Percentiles rank a stretch among this genome's conserved stretches.
Evolutionary conservation across 1,284 basidiomycete genomes (phyloP).

Genomic region (Malassezia globosa): DNA sequence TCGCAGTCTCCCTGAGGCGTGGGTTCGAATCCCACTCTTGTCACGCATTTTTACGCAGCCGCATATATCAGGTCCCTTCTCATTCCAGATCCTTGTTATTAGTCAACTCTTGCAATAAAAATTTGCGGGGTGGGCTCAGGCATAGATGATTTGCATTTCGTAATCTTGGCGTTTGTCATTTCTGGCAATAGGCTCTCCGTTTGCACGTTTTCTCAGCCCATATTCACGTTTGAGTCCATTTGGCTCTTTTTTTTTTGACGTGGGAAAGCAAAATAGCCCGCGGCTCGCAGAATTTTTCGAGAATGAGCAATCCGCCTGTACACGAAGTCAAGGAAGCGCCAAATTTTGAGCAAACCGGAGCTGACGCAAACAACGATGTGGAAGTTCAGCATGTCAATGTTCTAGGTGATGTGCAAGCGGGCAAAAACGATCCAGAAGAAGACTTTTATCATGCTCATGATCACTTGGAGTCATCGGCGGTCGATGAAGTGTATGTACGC

Average conservation of each 20-base stretch:
- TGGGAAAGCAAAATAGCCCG: too few relatives aligned
- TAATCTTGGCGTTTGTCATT: too few relatives aligned
- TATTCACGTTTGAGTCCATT: too few relatives aligned
- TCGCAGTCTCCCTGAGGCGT: conserved; percentile 25
- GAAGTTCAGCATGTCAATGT: conserved; percentile 2
- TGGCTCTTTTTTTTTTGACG: too few relatives aligned
- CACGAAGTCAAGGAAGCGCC: not conserved
- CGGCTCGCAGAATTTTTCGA: too few relatives aligned
- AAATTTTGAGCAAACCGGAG: not conserved
- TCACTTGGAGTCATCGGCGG: conserved; percentile 20
- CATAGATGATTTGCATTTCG: too few relatives aligned
- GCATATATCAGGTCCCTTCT: too few relatives aligned
- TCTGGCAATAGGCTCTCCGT: not conserved
- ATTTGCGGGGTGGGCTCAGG: too few relatives aligned
- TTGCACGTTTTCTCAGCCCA: too few relatives aligned
- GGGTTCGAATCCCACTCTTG: conserved; percentile 33
- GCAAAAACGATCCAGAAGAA: not conserved
- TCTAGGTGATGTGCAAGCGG: not conserved
- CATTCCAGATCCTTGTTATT: too few relatives aligned
- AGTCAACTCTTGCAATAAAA: too few relatives aligned
- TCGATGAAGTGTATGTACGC: conserved; percentile 37
- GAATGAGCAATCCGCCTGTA: not conserved
- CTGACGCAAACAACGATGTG: not conserved
- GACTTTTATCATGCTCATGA: not conserved
- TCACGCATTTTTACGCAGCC: conserved; percentile 21